A percentile compares a stretch with the other conserved stretches of the same genome.
phyloP scores from a whole-genome alignment of 2,329 filamentous ascomycete genomes.

The Alternaria dauci region DNA sequence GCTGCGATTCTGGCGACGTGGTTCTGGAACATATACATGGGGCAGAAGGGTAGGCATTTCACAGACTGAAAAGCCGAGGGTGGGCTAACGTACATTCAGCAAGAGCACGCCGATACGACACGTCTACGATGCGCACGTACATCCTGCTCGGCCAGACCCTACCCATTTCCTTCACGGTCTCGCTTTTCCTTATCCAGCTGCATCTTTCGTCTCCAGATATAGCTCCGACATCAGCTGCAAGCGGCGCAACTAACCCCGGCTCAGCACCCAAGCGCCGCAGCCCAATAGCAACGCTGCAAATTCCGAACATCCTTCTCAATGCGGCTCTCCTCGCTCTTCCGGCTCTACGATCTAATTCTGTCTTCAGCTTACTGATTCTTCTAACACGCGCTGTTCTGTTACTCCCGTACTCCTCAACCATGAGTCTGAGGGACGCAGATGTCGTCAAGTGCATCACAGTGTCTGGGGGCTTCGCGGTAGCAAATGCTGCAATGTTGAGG shows the following conservation, averaged over 20 bases:
- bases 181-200: constrained; percentile 39
- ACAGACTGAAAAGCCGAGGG: no score
- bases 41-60: constrained; percentile 28
- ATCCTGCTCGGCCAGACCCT: constrained; percentile 42
- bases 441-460: constrained; percentile 32
- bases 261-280: constrained; percentile 5
- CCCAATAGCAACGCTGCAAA: constrained; percentile 26
- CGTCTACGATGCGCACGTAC: constrained; percentile 28
- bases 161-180: constrained; percentile 37
- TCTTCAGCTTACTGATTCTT: constrained; percentile 32
- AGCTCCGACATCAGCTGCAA: not conserved
- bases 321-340: constrained; percentile 32
- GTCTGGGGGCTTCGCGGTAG: constrained; percentile 37
- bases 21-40: constrained; percentile 45
- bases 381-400: constrained; percentile 33
- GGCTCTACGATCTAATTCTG: constrained; percentile 18
- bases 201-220: constrained; percentile 33
- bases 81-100: constrained; percentile 20
- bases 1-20: constrained; percentile 36
- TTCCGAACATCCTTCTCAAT: constrained; percentile 42
- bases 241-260: not conserved
- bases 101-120: constrained; percentile 18
- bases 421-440: constrained; percentile 26
- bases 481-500: constrained; percentile 30
- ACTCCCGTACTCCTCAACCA: constrained; percentile 30